A percentile compares a stretch with the other conserved stretches of the same genome.
Conservation (phyloP, 1,284 basidiomycete genomes). For the Rhodotorula sp. region DNA sequence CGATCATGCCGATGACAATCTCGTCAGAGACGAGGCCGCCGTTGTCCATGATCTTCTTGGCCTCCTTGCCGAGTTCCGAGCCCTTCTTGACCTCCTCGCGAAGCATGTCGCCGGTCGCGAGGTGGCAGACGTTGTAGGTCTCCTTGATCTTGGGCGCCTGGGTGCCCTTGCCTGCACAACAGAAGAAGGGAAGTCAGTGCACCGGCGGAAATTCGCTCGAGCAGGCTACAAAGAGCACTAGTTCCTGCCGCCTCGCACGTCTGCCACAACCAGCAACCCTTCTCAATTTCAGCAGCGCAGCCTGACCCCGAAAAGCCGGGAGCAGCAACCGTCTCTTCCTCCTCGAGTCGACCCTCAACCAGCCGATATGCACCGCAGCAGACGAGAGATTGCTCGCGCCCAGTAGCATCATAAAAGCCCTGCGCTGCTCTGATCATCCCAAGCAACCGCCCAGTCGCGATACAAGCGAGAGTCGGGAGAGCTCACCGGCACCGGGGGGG, state of each 20-base stretch:
- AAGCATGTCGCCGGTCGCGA: slow-evolving; percentile 98
- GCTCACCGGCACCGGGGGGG: slow-evolving; percentile 88
- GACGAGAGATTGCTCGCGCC: neutral
- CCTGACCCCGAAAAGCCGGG: too few relatives aligned
- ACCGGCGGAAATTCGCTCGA: neutral
- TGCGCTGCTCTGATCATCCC: too few relatives aligned
- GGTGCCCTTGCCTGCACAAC: slow-evolving; percentile 83
- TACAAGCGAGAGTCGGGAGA: slow-evolving; percentile 25
- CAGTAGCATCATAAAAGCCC: too few relatives aligned
- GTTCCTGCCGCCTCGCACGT: too few relatives aligned
- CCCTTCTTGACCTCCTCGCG: slow-evolving; percentile 87
- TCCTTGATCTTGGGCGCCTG: slow-evolving; percentile 92
- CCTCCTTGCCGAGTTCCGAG: slow-evolving; percentile 82
- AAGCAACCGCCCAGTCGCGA: neutral
- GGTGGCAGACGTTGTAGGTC: slow-evolving; percentile 92
- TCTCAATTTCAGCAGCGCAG: too few relatives aligned
- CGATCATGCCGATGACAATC: slow-evolving; percentile 97
- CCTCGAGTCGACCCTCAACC: neutral
- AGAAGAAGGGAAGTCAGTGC: neutral
- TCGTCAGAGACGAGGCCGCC: slow-evolving; percentile 93
- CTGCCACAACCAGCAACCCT: too few relatives aligned
- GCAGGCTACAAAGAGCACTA: neutral
- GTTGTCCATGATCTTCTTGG: slow-evolving; percentile 97
- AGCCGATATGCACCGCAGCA: neutral
- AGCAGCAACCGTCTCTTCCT: neutral